These are phyloP conservation scores for Scleromitrula shiraiana DNA, from an alignment of 2,329 filamentous ascomycete species.

Conservation along the genomic window DNA sequence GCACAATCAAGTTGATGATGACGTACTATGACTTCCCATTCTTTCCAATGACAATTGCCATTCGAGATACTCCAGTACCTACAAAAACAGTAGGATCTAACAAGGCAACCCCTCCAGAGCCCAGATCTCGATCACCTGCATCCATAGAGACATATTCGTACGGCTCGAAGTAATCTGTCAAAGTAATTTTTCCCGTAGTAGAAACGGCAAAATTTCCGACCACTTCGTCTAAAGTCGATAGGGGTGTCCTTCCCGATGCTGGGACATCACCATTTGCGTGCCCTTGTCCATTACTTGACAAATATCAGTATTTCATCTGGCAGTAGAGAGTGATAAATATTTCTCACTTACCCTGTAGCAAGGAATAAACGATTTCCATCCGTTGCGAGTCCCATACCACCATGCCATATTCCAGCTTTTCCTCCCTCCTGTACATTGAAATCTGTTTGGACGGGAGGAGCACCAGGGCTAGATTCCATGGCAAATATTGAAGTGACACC, in stretches of 20 bases:
- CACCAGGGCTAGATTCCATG: slow-evolving; percentile 36
- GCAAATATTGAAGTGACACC: slow-evolving; percentile 33
- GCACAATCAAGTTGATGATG: too few species aligned
- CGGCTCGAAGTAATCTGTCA: slow-evolving; percentile 44
- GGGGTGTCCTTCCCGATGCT: slow-evolving; percentile 34
- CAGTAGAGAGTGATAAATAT: background rate
- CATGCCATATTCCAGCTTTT: slow-evolving; percentile 33
- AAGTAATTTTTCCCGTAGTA: slow-evolving; percentile 34
- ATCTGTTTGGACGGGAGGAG: slow-evolving; percentile 25
- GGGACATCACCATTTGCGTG: slow-evolving; percentile 3
- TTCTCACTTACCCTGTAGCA: slow-evolving; percentile 21
- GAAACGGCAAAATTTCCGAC: slow-evolving; percentile 41
- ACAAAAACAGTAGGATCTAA: slow-evolving; percentile 23
- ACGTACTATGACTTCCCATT: slow-evolving; percentile 33
- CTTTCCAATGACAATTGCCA: slow-evolving; percentile 28
- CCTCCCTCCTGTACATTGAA: slow-evolving; percentile 32
- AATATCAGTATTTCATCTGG: background rate
- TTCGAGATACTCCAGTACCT: background rate
- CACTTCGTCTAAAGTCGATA: slow-evolving; percentile 40
- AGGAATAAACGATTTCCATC: slow-evolving; percentile 29
- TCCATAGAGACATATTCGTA: slow-evolving; percentile 42
- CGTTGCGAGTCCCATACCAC: slow-evolving; percentile 31
- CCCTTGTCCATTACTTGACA: background rate
- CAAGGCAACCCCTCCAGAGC: slow-evolving; percentile 38
- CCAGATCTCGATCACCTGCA: slow-evolving; percentile 42